Conservation (phyloP, 805 yeast genomes). For the Spathaspora hagerdaliae region DNA sequence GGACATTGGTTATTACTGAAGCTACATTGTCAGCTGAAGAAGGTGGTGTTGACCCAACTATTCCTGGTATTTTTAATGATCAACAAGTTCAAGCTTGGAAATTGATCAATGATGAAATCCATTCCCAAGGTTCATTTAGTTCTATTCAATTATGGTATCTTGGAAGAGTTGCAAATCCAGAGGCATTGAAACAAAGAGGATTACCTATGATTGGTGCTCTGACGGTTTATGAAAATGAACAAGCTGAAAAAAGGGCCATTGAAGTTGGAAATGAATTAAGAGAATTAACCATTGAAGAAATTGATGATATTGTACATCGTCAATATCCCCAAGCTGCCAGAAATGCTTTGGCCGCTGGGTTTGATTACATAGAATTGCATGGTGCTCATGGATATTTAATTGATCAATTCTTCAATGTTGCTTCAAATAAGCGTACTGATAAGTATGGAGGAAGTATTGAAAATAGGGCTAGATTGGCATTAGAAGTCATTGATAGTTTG, state of each 20-base stretch:
- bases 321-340: slow-evolving; percentile 21
- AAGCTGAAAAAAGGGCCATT: slow-evolving; percentile 6
- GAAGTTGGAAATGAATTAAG: slow-evolving; percentile 12
- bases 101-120: slow-evolving; percentile 41
- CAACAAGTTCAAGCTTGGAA: slow-evolving; percentile 49
- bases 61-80: slow-evolving; percentile 48
- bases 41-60: slow-evolving; percentile 36
- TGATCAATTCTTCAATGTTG: slow-evolving; percentile 30
- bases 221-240: slow-evolving; percentile 11
- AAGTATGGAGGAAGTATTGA: slow-evolving; percentile 31
- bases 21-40: slow-evolving; percentile 23
- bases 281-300: slow-evolving; percentile 16
- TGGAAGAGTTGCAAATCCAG: slow-evolving; percentile 36
- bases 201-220: slow-evolving; percentile 11
- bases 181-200: slow-evolving; percentile 17
- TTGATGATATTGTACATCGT: slow-evolving; percentile 11
- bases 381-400: slow-evolving; percentile 36
- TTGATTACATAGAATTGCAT: slow-evolving; percentile 36
- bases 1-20: slow-evolving; percentile 26
- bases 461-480: slow-evolving; percentile 28
- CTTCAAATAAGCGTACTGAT: slow-evolving; percentile 27
- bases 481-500: slow-evolving; percentile 32
- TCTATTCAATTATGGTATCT: slow-evolving; percentile 51
- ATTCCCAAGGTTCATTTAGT: slow-evolving; percentile 36
- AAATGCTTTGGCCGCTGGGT: slow-evolving; percentile 26